Conservation (phyloP, 768 basidiomycete species). For the Punctularia strigosozonata region DNA sequence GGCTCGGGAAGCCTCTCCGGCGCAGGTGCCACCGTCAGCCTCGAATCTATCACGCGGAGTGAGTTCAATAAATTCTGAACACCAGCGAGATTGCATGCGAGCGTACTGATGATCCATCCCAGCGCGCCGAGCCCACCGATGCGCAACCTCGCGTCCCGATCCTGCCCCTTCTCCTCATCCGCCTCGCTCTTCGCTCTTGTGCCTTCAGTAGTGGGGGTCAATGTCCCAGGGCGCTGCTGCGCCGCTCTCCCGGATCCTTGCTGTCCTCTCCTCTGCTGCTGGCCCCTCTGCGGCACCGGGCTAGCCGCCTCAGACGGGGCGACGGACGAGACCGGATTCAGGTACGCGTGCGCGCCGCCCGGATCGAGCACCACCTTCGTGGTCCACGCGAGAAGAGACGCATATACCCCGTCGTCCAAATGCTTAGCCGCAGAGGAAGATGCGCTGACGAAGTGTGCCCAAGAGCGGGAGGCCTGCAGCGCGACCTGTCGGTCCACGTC, state of each 20-base stretch:
- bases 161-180: constrained; percentile 57
- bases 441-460: constrained; percentile 28
- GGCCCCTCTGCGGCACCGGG: constrained; percentile 19
- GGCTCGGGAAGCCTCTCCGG: background rate
- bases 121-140: constrained; percentile 57
- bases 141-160: constrained; percentile 58
- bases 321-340: too few species aligned
- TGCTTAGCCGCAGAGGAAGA: background rate
- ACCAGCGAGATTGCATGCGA: background rate
- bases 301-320: constrained; percentile 30
- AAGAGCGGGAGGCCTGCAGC: constrained; percentile 35
- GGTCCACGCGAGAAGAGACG: constrained; percentile 35
- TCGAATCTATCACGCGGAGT: background rate
- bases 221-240: constrained; percentile 19
- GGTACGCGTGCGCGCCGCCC: constrained; percentile 36
- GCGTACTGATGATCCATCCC: constrained; percentile 50
- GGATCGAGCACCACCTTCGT: constrained; percentile 53
- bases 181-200: constrained; percentile 38
- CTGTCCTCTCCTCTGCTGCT: too few species aligned
- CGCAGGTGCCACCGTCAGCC: background rate
- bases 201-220: constrained; percentile 15
- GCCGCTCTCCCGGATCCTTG: too few species aligned
- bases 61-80: background rate
- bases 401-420: constrained; percentile 20
- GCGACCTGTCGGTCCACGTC: constrained; percentile 62